Evolutionary conservation across 805 yeast species (phyloP), one percentile per base, ranked within the genome.

Genomic region (Citeromyces nyonsensis): DNA sequence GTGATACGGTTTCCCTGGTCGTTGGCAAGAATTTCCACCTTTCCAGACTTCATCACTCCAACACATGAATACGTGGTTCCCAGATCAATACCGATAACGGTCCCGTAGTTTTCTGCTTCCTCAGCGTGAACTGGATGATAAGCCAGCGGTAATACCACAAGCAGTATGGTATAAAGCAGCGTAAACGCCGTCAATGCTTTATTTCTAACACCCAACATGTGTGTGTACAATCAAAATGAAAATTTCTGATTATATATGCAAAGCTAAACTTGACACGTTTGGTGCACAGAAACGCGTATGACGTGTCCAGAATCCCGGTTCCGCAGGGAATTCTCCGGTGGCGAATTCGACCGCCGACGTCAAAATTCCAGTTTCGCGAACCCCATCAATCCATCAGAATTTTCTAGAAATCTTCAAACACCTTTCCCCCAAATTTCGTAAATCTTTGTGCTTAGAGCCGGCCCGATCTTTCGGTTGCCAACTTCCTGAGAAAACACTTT

Each of bases 1-100:
- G 96, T 86, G 40, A 94, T 88, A 69, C 96, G 81, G 71, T 88
- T 86, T 68, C 97, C 97, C 66, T 88, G 96, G 59, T 86, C 95
- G 54, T 86, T 86, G 48, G 96, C 95, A 50, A 86, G 74, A 52
- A 86, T 86, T 53, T 88, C 96, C 38, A 86, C 96, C 48, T 94
- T 68, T 53, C 82, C 93, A 48, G 80, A 79, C 32, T 77, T 56
- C 56, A 69, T 74, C n/a, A 34, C 36, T 50, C 95, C 97, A 40
- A 88, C 97, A 73, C 96, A 86, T 9, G 95, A 86, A 71, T 86
- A 86, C 5, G 97, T 86, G 42, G 97, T 86, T 55, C 96, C 95
- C 66, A 85, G 78, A 70, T 84, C 95, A 52, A 88, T 88, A 61
- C 97, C 85, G 47, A 73, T 34, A 10, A 34, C 36, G 15, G 36